These are phyloP conservation scores for Mycothermus thermophilus DNA, from an alignment of 495 filamentous ascomycete species.

Conservation along the genomic window DNA sequence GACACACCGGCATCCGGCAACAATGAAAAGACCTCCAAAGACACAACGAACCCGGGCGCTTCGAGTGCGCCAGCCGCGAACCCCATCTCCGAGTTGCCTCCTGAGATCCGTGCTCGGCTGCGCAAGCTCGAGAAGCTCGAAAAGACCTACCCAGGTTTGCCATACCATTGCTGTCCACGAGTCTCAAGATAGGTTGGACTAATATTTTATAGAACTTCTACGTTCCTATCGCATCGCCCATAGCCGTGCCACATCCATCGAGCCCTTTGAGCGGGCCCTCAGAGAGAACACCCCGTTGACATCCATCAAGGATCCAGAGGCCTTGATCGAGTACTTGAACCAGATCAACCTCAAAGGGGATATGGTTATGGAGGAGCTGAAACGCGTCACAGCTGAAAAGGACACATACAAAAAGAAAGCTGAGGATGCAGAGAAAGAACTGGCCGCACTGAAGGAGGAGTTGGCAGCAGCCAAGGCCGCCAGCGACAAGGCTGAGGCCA, in stretches of 20 bases:
- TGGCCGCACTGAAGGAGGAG: constrained; percentile 38
- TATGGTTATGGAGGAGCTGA: constrained; percentile 87
- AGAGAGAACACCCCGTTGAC: constrained; percentile 84
- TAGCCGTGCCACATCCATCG: constrained; percentile 67
- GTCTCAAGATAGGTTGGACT: too few relatives aligned
- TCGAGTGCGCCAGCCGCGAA: neutral
- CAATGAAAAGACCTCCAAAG: constrained; percentile 7
- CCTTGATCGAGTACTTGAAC: constrained; percentile 86
- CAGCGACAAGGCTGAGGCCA: neutral
- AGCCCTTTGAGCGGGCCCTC: constrained; percentile 80
- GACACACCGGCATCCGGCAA: neutral
- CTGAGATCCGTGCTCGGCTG: constrained; percentile 56
- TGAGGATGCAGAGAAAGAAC: constrained; percentile 51
- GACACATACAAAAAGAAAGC: constrained; percentile 67
- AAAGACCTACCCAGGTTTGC: constrained; percentile 64
- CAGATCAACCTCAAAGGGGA: constrained; percentile 74
- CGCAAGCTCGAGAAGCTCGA: constrained; percentile 79
- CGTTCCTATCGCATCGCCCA: constrained; percentile 86
- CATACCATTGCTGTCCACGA: too few relatives aligned
- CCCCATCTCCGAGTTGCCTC: constrained; percentile 47
- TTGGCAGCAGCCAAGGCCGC: constrained; percentile 18
- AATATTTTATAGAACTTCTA: constrained; percentile 74
- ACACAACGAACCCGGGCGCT: too few relatives aligned
- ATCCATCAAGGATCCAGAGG: constrained; percentile 71
- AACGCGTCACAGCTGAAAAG: constrained; percentile 65